Evolutionary conservation across 768 basidiomycete species (phyloP), one percentile per base, ranked within the genome.

Genomic region (Hericium coralloides): DNA sequence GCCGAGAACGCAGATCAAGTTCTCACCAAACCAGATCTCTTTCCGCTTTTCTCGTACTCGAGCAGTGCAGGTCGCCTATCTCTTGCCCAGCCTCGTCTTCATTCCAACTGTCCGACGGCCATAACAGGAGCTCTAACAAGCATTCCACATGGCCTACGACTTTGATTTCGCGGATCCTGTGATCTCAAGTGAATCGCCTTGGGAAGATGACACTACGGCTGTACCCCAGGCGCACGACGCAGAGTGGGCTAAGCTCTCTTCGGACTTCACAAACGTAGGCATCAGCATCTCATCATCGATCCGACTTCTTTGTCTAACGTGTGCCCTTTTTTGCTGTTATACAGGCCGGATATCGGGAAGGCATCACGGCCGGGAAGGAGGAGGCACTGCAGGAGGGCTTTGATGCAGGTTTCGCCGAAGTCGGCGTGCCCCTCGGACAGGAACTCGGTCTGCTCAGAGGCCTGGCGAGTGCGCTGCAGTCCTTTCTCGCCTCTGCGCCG

Each of bases 301-400:
- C 36, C 49, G 15, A 41, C 10, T 38, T 53, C 49, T 9, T 49
- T 53, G 47, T 14, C 23, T 38, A 2, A 23, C 25, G 22, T 36
- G 22, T 17, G 15, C n/a, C 49, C 18, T n/a, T 15, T 5, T 25
- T 12, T 12, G 2, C 12, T 18, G 18, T 52, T 52, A 12, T 18
- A 41, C 63, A 97, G 95, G 83, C 83, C 17, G 95, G 95, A 2
- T 98, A 98, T 66, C 83, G 95, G n/a, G 95, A 98, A 72, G 95
- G 95, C 6, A 95, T 98, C 64, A 89, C 85, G 0, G 84, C 87
- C 4, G 95, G 95, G 3, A 98, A 98, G 68, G 88, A 95, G 67
- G 76, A 80, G 0, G 85, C 84, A 2, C 76, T 98, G 2, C 95
- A 99, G 65, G 75, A 84, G 60, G 95, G 95, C 0, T 98, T 99